Evolutionary conservation across 306 rosid species (phyloP).

Genomic region (Nissolia schottii): DNA sequence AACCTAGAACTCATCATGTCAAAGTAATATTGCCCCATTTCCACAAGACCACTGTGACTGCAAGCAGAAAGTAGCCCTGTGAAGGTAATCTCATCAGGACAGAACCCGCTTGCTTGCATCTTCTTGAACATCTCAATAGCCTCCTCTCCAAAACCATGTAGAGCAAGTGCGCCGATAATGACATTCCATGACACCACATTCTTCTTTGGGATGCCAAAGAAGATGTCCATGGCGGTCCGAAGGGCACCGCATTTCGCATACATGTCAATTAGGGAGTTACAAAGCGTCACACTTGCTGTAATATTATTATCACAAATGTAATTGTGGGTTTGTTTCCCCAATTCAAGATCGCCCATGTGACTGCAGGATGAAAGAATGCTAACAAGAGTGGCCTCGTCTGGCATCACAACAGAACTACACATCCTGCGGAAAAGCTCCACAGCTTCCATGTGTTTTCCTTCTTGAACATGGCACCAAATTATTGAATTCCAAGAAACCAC

Average conservation of each 20-base stretch:
- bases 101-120: constrained; percentile 43
- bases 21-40: constrained; percentile 50
- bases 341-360: constrained; percentile 59
- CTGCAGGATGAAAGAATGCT: constrained; percentile 57
- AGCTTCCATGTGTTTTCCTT: constrained; percentile 51
- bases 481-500: constrained; percentile 80
- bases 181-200: constrained; percentile 67
- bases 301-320: constrained; percentile 34
- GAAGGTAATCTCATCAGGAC: constrained; percentile 73
- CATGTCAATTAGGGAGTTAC: constrained; percentile 60
- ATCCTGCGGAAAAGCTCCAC: constrained; percentile 51
- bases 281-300: constrained; percentile 34
- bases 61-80: constrained; percentile 76
- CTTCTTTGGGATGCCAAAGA: constrained; percentile 40
- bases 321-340: constrained; percentile 49
- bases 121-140: constrained; percentile 48
- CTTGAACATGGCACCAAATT: constrained; percentile 54
- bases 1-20: constrained; percentile 44
- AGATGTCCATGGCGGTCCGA: constrained; percentile 45
- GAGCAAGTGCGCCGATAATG: constrained; percentile 57
- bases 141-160: constrained; percentile 62
- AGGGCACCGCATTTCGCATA: constrained; percentile 70
- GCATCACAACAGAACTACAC: constrained; percentile 46
- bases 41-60: constrained; percentile 60
- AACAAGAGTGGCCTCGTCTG: constrained; percentile 66